Base-by-base conservation (phyloP, 805 yeast genomes). In the Yarrowia phangngaensis region DNA sequence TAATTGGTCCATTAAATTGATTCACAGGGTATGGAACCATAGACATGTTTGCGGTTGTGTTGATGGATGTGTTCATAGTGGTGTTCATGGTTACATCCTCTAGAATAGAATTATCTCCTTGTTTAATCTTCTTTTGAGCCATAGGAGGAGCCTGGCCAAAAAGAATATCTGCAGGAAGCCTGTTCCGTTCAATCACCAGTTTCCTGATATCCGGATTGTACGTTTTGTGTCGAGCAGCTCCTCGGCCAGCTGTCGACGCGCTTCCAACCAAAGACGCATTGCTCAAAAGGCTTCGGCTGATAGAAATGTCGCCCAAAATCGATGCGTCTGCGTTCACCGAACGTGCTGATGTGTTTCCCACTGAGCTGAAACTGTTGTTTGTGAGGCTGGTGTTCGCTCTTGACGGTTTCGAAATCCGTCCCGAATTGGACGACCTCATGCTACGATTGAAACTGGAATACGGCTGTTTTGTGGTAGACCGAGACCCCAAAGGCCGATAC, bases 151-250 rank as follows among this genome's bases (percentile, higher is more conserved):
- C 31, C n/a, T 29, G 33, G 13, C 46, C 48, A 20, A 29, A 23
- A 20, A 41, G 29, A 20, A 41, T 20, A 22, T 41, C 35, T 8
- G 35, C 48, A 3, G 35, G 34, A n/a, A 24, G 27, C n/a, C 22
- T 26, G 20, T 22, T 41, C 8, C 48, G 27, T n/a, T 41, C 35
- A 12, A 41, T 41, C 22, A 41, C 35, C 6, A 41, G 48, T 22
- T 41, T 41, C 4, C 48, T 11, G 9, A 41, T 41, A 16, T 41
- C 29, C 8, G 48, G 48, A 14, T 41, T 41, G 35, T 41, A 41
- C 17, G 35, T 29, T 7, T 23, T 28, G 29, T 41, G 48, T 20
- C 48, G 48, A 14, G 27, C 20, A 6, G 48, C 48, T 20, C 35
- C 35, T 8, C 9, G 12, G 9, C 28, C 35, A 20, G 33, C 41